Conservation (phyloP, 108 stramenopile species). For the Nitzschia inconspicua region DNA sequence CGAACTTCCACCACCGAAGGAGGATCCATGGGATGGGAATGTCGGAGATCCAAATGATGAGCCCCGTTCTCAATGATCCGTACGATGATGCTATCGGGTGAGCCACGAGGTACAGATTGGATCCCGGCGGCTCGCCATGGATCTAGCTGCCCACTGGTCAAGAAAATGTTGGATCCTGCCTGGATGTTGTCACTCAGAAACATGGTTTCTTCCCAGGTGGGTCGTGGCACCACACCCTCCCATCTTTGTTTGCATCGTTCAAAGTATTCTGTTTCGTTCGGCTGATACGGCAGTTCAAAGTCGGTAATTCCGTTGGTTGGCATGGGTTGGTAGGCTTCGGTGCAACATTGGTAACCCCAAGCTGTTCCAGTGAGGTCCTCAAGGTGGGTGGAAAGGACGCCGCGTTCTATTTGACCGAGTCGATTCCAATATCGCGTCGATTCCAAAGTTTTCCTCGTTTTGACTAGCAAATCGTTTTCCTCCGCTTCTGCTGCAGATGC, state of each 20-base stretch:
- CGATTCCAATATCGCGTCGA: not conserved
- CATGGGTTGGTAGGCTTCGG: slow-evolving; percentile 42
- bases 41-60: slow-evolving; percentile 27
- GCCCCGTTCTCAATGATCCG: slow-evolving; percentile 27
- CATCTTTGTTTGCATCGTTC: slow-evolving; percentile 12
- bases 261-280: slow-evolving; percentile 26
- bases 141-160: slow-evolving; percentile 36
- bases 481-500: not conserved
- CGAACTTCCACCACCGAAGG: slow-evolving; percentile 21
- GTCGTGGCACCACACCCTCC: slow-evolving; percentile 27
- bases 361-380: slow-evolving; percentile 18
- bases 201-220: slow-evolving; percentile 36
- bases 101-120: slow-evolving; percentile 12
- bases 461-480: too few species aligned
- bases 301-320: slow-evolving; percentile 36
- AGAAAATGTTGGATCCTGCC: slow-evolving; percentile 29
- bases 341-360: slow-evolving; percentile 38
- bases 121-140: slow-evolving; percentile 40
- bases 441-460: not conserved
- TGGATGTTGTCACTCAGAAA: slow-evolving; percentile 27
- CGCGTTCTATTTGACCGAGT: not conserved
- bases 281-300: slow-evolving; percentile 32
- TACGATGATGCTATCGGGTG: slow-evolving; percentile 18
- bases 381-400: not conserved
- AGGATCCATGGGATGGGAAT: slow-evolving; percentile 26